Conservation (phyloP, 768 basidiomycete genomes). For the Lanmaoa pseudosensibilis region DNA sequence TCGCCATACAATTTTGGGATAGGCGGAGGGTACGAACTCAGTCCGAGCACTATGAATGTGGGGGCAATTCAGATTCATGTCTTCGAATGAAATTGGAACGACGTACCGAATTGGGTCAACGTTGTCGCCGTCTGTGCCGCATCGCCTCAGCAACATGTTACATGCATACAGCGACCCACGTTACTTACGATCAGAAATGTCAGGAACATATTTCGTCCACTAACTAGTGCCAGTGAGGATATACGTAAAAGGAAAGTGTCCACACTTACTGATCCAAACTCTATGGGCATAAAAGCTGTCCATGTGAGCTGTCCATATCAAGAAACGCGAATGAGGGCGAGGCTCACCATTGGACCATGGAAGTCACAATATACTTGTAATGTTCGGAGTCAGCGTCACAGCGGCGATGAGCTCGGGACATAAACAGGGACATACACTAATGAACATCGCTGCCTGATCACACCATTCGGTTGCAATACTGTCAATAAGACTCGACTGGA, state of each 20-base stretch:
- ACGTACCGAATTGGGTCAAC: slow-evolving; percentile 3
- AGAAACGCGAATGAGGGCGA: not conserved
- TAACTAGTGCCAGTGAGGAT: not conserved
- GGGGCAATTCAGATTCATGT: not conserved
- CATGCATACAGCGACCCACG: not conserved
- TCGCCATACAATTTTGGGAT: not conserved
- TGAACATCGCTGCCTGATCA: not conserved
- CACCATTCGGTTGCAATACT: not conserved
- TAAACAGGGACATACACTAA: not conserved
- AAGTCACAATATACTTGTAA: not conserved
- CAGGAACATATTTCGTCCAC: not conserved
- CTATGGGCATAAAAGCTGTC: slow-evolving; percentile 12
- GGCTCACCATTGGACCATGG: slow-evolving; percentile 9
- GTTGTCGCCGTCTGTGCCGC: not conserved
- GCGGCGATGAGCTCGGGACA: not conserved
- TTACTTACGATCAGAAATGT: slow-evolving; percentile 8
- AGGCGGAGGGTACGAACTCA: not conserved
- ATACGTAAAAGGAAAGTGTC: not conserved
- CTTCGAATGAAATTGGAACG: not conserved
- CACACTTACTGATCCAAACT: slow-evolving; percentile 13
- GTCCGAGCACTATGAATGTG: not conserved
- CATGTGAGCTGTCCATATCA: not conserved
- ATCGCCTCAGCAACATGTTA: not conserved
- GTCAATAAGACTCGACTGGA: not conserved
- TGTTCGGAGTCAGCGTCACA: not conserved